Base-by-base conservation (phyloP, 148 eudicot genomes). In the Camellia granthamiana region DNA sequence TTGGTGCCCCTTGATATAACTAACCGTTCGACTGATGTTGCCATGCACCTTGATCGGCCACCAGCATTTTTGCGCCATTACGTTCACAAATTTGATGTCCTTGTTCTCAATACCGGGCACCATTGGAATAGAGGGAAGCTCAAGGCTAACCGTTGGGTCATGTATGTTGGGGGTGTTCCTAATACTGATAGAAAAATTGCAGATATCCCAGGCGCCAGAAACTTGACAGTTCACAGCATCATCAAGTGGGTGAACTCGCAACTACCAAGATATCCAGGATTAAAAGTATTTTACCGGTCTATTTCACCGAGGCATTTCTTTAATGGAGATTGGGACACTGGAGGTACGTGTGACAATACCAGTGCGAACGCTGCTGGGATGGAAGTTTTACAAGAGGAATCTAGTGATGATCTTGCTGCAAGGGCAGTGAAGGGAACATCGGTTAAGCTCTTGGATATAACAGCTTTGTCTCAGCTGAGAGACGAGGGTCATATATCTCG, bases 71-170 rank as follows among this genome's bases (percentile, higher is more conserved):
- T 91, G 70, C 77, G 19, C 13, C 80, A 14, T 9, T 86, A 30
- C 74, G 82, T 91, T 47, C 82, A 82, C 61, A 79, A 43, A 55
- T 83, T 91, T 18, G 77, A 91, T 61, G 88, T 89, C 59, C 51
- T 91, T 21, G 87, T 91, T 64, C 90, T 91, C 55, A 91, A 91
- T 60, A 91, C 94, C 0, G 92, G 94, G 4, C 92, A 91, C 65
- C 94, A 91, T 23, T 91, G 94, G 94, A 91, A 89, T 83, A 84
- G 85, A 71, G 94, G 92, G 58, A 91, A 89, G 81, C 77, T 91
- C 7, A 85, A 66, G 10, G 83, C 83, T 69, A 87, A 87, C 72
- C 60, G 87, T 67, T 91, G 94, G 94, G 80, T 82, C 43, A 89
- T 89, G 88, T 86, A 91, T 52, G 78, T 81, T 9, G 85, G 86